phyloP scores from a whole-genome alignment of 1,139 yeast species.

The Kluyveromyces sp. region DNA sequence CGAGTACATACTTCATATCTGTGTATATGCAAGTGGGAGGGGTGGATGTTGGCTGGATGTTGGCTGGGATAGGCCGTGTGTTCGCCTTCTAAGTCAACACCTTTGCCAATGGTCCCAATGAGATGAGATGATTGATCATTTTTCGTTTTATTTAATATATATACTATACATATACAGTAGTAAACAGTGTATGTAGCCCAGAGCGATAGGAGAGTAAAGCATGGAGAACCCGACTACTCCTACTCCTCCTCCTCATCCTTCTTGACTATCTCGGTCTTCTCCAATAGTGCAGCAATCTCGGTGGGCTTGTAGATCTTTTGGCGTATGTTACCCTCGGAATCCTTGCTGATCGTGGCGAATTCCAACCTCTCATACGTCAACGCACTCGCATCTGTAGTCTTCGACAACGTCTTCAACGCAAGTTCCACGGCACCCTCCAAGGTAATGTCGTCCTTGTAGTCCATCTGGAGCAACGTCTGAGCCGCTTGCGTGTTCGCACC shows the following conservation, averaged over 20 bases:
- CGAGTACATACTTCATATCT: neutral
- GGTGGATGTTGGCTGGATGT: neutral
- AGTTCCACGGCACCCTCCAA: constrained; percentile 77
- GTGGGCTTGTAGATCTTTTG: constrained; percentile 74
- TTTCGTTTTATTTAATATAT: too few species aligned
- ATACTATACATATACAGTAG: too few species aligned
- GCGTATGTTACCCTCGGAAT: constrained; percentile 41
- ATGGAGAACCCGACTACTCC: neutral
- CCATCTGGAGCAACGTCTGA: constrained; percentile 90
- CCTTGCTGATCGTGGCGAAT: constrained; percentile 67
- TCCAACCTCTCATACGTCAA: constrained; percentile 84
- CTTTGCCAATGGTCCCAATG: too few species aligned
- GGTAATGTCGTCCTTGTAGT: constrained; percentile 74
- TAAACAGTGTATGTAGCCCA: neutral
- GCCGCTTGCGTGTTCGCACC: constrained; percentile 97
- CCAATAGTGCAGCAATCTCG: constrained; percentile 68
- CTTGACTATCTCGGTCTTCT: constrained; percentile 62
- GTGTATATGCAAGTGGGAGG: neutral
- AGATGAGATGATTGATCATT: too few species aligned
- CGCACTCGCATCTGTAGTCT: constrained; percentile 87
- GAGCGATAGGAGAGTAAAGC: neutral
- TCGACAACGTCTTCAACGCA: constrained; percentile 85
- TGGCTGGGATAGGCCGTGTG: too few species aligned
- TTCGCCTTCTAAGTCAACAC: too few species aligned
- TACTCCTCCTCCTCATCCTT: constrained; percentile 34